These are phyloP conservation scores for Gonapodya prolifera DNA, from an alignment of 192 early-diverging fungal species.

Conservation along the genomic window DNA sequence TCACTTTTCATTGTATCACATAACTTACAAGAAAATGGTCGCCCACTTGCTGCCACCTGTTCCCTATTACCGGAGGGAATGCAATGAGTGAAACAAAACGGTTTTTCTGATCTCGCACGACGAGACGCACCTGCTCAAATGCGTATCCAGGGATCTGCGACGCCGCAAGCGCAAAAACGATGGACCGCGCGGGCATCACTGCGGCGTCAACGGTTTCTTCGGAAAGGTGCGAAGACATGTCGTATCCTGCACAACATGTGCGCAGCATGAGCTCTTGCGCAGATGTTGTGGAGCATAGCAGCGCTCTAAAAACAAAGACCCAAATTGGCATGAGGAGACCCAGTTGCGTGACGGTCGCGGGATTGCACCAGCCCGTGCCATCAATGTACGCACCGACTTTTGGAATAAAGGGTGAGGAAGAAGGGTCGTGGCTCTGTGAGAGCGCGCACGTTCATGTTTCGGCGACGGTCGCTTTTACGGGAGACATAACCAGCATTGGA, in stretches of 20 bases:
- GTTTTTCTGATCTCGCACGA: not conserved
- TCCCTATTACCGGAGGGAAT: not conserved
- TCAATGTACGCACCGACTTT: not conserved
- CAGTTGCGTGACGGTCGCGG: not conserved
- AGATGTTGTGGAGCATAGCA: not conserved
- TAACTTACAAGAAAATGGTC: not conserved
- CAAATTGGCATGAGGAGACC: not conserved
- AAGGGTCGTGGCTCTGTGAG: not conserved
- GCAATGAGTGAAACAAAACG: not conserved
- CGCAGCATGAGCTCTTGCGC: not conserved
- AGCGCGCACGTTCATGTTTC: not conserved
- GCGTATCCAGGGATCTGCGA: not conserved
- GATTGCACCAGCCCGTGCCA: not conserved
- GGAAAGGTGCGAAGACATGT: constrained; percentile 2
- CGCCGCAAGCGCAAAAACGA: not conserved
- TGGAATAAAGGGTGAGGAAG: not conserved
- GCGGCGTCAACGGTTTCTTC: not conserved
- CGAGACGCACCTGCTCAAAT: not conserved
- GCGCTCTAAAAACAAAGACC: not conserved
- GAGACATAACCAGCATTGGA: not conserved
- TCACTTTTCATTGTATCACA: not conserved
- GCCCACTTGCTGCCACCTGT: not conserved
- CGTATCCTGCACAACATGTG: not conserved
- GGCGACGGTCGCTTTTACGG: not conserved
- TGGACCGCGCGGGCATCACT: not conserved